phyloP scores from a whole-genome alignment of 108 stramenopile species.

The Pseudonitzschia delicatissima region DNA sequence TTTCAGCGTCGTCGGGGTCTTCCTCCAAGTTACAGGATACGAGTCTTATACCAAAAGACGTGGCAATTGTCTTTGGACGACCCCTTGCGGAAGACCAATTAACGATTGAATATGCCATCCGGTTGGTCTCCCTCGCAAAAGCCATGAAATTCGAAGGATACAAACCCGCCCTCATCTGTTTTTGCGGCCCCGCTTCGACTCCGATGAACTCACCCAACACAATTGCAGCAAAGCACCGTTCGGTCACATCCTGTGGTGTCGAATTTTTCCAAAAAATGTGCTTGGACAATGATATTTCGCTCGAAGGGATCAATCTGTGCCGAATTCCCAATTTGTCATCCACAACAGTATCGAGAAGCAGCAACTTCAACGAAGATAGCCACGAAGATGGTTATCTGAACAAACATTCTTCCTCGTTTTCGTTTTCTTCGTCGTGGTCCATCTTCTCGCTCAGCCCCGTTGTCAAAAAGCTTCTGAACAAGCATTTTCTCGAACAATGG shows the following conservation, averaged over 20 bases:
- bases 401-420: not conserved
- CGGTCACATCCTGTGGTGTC: conserved; percentile 58
- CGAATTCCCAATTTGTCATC: conserved; percentile 15
- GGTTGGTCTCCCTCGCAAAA: conserved; percentile 56
- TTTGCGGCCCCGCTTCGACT: conserved; percentile 37
- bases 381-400: conserved; percentile 10
- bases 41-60: conserved; percentile 9
- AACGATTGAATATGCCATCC: conserved; percentile 65
- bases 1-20: not conserved
- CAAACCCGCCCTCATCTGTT: conserved; percentile 59
- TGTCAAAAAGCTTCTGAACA: conserved; percentile 12
- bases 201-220: not conserved
- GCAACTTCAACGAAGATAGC: not conserved
- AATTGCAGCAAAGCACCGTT: conserved; percentile 8
- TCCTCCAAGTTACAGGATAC: not conserved
- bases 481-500: conserved; percentile 21
- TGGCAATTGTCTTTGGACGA: conserved; percentile 72
- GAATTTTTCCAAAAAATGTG: conserved; percentile 70
- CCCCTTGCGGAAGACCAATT: conserved; percentile 58
- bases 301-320: conserved; percentile 42
- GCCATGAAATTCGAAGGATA: conserved; percentile 54
- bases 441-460: conserved; percentile 9
- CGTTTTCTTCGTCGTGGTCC: conserved; percentile 14
- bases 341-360: not conserved
- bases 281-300: conserved; percentile 42